Evolutionary conservation across 2,329 filamentous ascomycete genomes (phyloP).

Genomic region (Fusarium sp.): DNA sequence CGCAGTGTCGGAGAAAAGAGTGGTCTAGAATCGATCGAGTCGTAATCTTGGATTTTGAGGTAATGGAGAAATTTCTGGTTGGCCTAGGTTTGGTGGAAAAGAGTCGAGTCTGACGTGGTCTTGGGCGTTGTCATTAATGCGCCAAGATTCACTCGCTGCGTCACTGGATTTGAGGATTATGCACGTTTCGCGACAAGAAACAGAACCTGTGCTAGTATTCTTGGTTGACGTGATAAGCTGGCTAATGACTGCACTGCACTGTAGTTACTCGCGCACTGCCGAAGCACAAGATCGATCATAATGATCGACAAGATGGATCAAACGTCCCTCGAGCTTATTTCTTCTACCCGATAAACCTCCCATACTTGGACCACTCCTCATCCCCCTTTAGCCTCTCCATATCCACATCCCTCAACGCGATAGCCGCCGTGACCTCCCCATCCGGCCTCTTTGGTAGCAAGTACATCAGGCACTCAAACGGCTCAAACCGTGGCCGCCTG

Average conservation of each 20-base stretch:
- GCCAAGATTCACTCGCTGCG: not conserved
- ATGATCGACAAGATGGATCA: constrained; percentile 4
- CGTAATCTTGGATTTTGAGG: not conserved
- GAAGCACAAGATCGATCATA: not conserved
- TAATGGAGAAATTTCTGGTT: not conserved
- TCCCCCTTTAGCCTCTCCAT: constrained; percentile 58
- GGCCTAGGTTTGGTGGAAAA: not conserved
- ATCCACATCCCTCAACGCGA: constrained; percentile 62
- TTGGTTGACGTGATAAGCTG: not conserved
- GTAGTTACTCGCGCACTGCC: not conserved
- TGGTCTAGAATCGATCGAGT: not conserved
- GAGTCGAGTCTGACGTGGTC: not conserved
- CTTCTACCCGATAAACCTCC: constrained; percentile 32
- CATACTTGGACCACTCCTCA: constrained; percentile 50
- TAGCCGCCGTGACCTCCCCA: constrained; percentile 57
- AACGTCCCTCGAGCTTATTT: not conserved
- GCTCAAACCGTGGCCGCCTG: constrained; percentile 59
- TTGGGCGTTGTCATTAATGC: not conserved
- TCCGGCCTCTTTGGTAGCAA: constrained; percentile 58
- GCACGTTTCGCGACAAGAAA: not conserved
- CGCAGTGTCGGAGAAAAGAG: not conserved
- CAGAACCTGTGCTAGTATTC: not conserved
- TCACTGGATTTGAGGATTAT: not conserved
- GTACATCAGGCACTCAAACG: constrained; percentile 62
- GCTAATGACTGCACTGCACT: not conserved